Evolutionary conservation across 129 eudicot species (phyloP).

Genomic region (Flaveria brownii): DNA sequence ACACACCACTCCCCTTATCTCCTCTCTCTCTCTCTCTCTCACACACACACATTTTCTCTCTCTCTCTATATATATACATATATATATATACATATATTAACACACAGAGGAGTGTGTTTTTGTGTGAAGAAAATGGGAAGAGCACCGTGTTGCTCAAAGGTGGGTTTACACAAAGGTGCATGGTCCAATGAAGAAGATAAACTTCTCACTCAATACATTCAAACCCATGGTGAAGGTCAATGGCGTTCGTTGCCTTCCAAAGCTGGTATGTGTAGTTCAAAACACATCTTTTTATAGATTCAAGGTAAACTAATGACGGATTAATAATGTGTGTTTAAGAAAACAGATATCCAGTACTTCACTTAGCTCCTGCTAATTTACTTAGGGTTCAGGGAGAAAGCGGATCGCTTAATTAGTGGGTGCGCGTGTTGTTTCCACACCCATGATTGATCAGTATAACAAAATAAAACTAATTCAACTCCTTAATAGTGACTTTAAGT

Average conservation of each 20-base stretch:
- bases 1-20: conserved; percentile 25
- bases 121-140: conserved; percentile 37
- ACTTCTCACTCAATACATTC: conserved; percentile 42
- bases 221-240: conserved; percentile 46
- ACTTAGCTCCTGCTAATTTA: no score
- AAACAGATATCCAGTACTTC: no score
- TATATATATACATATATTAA: background rate
- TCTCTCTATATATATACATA: background rate
- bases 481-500: no score
- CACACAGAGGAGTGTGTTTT: conserved; percentile 12
- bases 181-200: conserved; percentile 47
- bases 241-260: conserved; percentile 44
- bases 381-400: no score
- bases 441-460: no score
- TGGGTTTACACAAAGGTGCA: conserved; percentile 44
- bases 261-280: conserved; percentile 34
- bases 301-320: no score
- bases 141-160: conserved; percentile 45
- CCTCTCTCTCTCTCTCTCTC: conserved; percentile 10
- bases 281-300: background rate
- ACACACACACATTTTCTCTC: background rate
- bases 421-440: no score
- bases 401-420: no score
- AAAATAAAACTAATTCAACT: no score
- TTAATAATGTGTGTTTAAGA: no score